Base-by-base conservation (phyloP, 768 basidiomycete species). In the Naganishia onofrii region DNA sequence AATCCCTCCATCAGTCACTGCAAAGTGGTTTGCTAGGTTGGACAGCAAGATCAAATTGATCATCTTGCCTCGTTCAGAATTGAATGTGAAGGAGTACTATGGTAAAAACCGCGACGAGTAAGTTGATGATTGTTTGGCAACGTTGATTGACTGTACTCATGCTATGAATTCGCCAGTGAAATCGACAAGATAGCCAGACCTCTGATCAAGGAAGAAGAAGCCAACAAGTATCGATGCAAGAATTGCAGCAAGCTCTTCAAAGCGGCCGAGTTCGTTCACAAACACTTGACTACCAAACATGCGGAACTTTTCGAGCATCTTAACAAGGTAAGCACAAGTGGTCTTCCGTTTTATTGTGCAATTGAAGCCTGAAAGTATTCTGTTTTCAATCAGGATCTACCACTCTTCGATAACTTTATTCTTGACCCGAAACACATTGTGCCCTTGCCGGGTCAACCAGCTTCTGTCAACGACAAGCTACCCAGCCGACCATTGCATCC, bases 221-320 rank as follows among this genome's bases (percentile, higher is more conserved):
- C 95, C 81, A 91, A 89, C 76, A 98, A 96, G 79, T 98, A 91
- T 83, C 86, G 96, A 73, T 99, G 96, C 84, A 95, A 92, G 84
- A 78, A 80, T 48, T 99, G 96, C 81, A 89, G 88, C 82, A 99
- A 99, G 83, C 85, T 98, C 26, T 99, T 99, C 88, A 94, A 94
- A 80, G 96, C 93, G 4, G 90, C 91, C 38, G 88, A 93, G 29
- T 99, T 97, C 82, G 91, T 98, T 57, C 92, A 95, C 83, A 98
- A 98, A 84, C 96, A 99, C 79, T 89, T 99, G 71, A 87, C 89
- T 15, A 92, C 94, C 80, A 98, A 98, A 80, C 96, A 99, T 79
- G 84, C 89, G 13, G 91, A 96, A 71, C 83, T 92, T 19, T 86
- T 94, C 69, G 90, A 89, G 74, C 70, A 85, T 63, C 86, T 97